Percentiles rank a stretch among this genome's conserved stretches.
phyloP scores from a whole-genome alignment of 1,139 yeast genomes.

The Yamadazyma conglobata region DNA sequence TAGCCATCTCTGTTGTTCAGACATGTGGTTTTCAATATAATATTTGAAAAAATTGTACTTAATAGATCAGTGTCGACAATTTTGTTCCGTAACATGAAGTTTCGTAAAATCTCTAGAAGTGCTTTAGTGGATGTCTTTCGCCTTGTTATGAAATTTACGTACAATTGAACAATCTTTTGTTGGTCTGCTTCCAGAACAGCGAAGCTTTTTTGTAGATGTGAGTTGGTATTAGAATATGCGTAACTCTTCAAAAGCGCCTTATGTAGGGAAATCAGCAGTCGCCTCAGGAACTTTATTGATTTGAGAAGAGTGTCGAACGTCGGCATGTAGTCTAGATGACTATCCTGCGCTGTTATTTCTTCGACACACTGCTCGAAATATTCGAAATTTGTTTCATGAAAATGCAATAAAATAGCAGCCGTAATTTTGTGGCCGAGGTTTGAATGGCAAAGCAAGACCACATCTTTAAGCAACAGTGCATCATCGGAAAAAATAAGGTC shows the following conservation, averaged over 20 bases:
- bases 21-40: slow-evolving; percentile 11
- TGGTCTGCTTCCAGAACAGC: slow-evolving; percentile 4
- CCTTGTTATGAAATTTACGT: slow-evolving; percentile 6
- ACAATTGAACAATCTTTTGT: slow-evolving; percentile 5
- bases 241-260: too few species aligned
- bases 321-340: too few species aligned
- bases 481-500: neutral
- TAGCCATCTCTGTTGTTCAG: slow-evolving; percentile 4
- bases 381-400: neutral
- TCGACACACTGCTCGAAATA: neutral
- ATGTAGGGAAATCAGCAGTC: too few species aligned
- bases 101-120: slow-evolving; percentile 22
- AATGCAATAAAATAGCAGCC: neutral
- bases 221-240: too few species aligned
- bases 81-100: slow-evolving; percentile 16
- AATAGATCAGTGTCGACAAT: slow-evolving; percentile 15
- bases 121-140: slow-evolving; percentile 13
- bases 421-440: too few species aligned
- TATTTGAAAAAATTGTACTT: slow-evolving; percentile 13
- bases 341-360: too few species aligned
- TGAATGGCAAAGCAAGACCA: too few species aligned
- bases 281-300: too few species aligned
- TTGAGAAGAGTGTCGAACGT: too few species aligned
- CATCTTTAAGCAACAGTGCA: neutral
- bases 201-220: too few species aligned